Conservation (phyloP, 805 yeast species). For the Metschnikowia aberdeeniae region DNA sequence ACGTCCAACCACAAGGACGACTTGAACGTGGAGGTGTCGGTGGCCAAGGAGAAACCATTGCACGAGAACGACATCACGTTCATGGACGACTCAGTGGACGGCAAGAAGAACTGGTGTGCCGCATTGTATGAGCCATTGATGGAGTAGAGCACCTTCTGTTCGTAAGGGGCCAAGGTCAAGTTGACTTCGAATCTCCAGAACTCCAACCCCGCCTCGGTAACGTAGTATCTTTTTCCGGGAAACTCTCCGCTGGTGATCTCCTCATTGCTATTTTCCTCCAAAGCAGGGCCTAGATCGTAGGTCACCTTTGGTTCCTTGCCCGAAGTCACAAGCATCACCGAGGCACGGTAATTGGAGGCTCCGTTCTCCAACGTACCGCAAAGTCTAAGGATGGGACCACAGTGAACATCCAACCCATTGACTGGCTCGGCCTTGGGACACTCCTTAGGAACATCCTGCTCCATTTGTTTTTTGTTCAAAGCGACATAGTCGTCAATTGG, state of each 20-base stretch:
- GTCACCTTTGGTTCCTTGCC: slow-evolving; percentile 34
- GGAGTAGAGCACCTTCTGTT: slow-evolving; percentile 60
- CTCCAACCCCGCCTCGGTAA: slow-evolving; percentile 41
- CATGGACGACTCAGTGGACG: slow-evolving; percentile 63
- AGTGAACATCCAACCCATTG: slow-evolving; percentile 44
- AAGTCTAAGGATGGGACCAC: slow-evolving; percentile 78
- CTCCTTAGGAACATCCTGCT: slow-evolving; percentile 24
- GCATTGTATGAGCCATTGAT: slow-evolving; percentile 39
- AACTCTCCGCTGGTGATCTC: slow-evolving; percentile 39
- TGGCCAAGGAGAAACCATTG: slow-evolving; percentile 80
- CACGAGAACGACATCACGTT: slow-evolving; percentile 82
- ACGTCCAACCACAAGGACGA: slow-evolving; percentile 89
- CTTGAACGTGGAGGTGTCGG: slow-evolving; percentile 61
- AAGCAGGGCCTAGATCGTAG: slow-evolving; percentile 37
- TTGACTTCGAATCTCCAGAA: slow-evolving; percentile 68
- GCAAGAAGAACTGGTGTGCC: slow-evolving; percentile 55
- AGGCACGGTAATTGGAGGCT: slow-evolving; percentile 56
- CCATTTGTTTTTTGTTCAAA: slow-evolving; percentile 21
- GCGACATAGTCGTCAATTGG: slow-evolving; percentile 29
- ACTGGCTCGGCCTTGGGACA: slow-evolving; percentile 26
- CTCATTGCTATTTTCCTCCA: slow-evolving; percentile 4
- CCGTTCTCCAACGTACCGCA: slow-evolving; percentile 56
- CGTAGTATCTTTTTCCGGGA: slow-evolving; percentile 42
- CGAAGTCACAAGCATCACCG: slow-evolving; percentile 60
- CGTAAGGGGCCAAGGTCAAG: slow-evolving; percentile 44